Percentiles rank a stretch among this genome's conserved stretches.
phyloP scores from a whole-genome alignment of 73 alveolate genomes.

The Paramecium biaurelia region DNA sequence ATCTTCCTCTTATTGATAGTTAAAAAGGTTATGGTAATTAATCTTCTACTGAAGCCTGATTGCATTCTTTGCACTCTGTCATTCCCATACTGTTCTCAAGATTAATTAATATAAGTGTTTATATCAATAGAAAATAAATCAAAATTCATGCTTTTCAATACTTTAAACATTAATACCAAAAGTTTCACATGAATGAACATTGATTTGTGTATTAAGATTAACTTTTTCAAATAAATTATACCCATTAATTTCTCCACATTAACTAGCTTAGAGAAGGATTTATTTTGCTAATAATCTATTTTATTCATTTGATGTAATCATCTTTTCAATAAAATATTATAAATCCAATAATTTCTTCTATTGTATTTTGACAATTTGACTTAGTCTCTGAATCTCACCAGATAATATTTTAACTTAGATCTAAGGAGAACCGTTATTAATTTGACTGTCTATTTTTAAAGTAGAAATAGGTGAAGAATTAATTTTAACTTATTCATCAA shows the following conservation, averaged over 20 bases:
- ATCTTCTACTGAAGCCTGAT: not conserved
- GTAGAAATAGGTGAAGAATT: not conserved
- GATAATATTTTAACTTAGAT: not conserved
- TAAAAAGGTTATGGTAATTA: not conserved
- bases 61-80: not conserved
- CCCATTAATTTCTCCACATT: not conserved
- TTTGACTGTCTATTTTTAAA: not conserved
- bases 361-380: not conserved
- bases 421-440: not conserved
- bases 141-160: not conserved
- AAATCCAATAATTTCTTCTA: not conserved
- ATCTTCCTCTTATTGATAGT: not conserved
- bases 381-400: not conserved
- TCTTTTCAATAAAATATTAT: not conserved
- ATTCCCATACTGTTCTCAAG: not conserved
- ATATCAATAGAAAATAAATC: not conserved
- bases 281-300: not conserved
- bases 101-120: not conserved
- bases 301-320: not conserved
- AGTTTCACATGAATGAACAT: not conserved
- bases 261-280: not conserved
- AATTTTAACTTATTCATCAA: not conserved
- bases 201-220: not conserved
- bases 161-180: not conserved
- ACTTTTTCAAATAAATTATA: not conserved